Conservation (phyloP, 208 protist species). For the Acanthamoeba royreba region DNA sequence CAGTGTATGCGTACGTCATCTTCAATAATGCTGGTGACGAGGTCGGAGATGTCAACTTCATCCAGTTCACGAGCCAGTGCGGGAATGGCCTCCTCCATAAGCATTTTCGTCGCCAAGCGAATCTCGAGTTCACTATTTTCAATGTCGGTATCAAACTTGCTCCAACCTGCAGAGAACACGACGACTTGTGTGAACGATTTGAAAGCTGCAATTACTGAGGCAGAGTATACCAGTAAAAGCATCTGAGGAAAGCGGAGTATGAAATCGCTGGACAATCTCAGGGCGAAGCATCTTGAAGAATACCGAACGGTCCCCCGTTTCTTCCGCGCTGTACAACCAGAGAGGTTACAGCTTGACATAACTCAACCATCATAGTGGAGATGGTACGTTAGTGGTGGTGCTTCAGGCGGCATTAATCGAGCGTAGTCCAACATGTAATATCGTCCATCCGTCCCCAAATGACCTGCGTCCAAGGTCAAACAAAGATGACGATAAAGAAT, state of each 20-base stretch:
- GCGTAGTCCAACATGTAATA: not conserved
- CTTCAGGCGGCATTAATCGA: not conserved
- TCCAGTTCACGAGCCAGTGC: not conserved
- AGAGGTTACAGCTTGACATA: too few species aligned
- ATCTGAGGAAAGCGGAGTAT: not conserved
- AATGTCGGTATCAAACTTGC: not conserved
- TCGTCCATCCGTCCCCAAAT: not conserved
- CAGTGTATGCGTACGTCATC: too few species aligned
- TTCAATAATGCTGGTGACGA: not conserved
- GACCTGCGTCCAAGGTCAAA: too few species aligned
- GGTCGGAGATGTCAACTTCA: not conserved
- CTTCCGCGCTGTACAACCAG: not conserved
- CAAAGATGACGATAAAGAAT: too few species aligned
- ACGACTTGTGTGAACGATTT: not conserved
- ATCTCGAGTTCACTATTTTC: not conserved
- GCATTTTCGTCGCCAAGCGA: not conserved
- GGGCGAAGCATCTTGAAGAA: not conserved
- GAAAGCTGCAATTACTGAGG: not conserved
- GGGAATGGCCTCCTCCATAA: not conserved
- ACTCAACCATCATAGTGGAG: too few species aligned
- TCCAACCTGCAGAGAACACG: not conserved
- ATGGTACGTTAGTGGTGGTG: not conserved
- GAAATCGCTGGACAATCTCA: not conserved
- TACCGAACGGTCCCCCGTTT: not conserved
- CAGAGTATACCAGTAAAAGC: not conserved